Evolutionary conservation across 305 asterid species (phyloP).

Genomic region (Ruellia speciosa): DNA sequence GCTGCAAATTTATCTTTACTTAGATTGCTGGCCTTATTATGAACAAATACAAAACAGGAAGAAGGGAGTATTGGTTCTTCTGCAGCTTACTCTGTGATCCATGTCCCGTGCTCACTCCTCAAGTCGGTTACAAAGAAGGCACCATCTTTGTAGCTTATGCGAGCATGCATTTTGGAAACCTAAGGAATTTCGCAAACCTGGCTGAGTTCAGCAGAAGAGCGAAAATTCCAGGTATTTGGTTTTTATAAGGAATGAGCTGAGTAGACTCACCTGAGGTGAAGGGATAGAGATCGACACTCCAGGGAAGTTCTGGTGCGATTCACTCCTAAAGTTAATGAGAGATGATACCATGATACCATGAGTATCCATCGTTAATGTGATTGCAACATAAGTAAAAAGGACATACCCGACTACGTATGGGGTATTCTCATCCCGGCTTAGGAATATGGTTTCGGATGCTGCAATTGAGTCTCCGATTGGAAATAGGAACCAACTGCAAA

Average conservation of each 20-base stretch:
- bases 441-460: conserved; percentile 59
- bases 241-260: not conserved
- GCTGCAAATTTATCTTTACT: conserved; percentile 29
- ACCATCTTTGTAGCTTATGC: conserved; percentile 67
- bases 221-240: not conserved
- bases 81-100: conserved; percentile 62
- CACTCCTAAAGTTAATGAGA: conserved; percentile 42
- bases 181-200: conserved; percentile 11
- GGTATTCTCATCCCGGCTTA: conserved; percentile 59
- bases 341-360: not conserved
- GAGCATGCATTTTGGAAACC: conserved; percentile 74
- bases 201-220: not conserved
- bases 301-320: conserved; percentile 41
- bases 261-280: conserved; percentile 49
- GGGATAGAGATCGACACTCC: conserved; percentile 54
- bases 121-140: conserved; percentile 69
- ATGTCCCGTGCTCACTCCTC: conserved; percentile 78
- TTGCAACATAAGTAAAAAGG: not conserved
- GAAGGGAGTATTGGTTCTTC: not conserved
- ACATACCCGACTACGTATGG: conserved; percentile 70
- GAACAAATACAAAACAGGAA: not conserved
- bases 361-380: not conserved
- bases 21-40: conserved; percentile 5
- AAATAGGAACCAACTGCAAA: conserved; percentile 63
- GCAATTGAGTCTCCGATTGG: conserved; percentile 50